A percentile compares a stretch with the other conserved stretches of the same genome.
phyloP scores from a whole-genome alignment of 345 rosid species.

The Syzygium grande region DNA sequence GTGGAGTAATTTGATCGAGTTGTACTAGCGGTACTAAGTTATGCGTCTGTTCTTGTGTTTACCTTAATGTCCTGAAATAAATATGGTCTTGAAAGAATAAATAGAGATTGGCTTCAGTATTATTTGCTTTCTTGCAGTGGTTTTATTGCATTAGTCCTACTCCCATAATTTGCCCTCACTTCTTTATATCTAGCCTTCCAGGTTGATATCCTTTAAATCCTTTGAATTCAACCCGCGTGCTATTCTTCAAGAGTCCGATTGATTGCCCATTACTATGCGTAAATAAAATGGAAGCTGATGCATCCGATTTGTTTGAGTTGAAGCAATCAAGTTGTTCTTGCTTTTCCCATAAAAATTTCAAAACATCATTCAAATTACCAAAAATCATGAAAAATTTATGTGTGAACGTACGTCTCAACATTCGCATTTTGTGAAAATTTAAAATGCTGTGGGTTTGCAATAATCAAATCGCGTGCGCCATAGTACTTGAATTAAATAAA shows the following conservation, averaged over 20 bases:
- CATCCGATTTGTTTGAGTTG: too few relatives aligned
- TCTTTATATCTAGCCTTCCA: neutral
- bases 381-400: too few relatives aligned
- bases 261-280: too few relatives aligned
- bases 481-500: too few relatives aligned
- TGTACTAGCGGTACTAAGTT: neutral
- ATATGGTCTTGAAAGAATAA: neutral
- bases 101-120: fast-evolving
- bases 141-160: neutral
- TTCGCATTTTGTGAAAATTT: too few relatives aligned
- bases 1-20: neutral
- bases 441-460: too few relatives aligned
- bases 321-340: too few relatives aligned
- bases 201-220: neutral
- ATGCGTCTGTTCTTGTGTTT: neutral
- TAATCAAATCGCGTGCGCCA: too few relatives aligned
- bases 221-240: fast-evolving
- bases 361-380: too few relatives aligned
- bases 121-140: neutral
- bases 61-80: neutral
- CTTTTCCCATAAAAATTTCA: too few relatives aligned
- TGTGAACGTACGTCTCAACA: too few relatives aligned
- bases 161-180: neutral
- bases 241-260: neutral
- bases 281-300: too few relatives aligned